A percentile compares a stretch with the other conserved stretches of the same genome.
Conservation (phyloP, 129 eudicot genomes). For the Flaveria trinervia region DNA sequence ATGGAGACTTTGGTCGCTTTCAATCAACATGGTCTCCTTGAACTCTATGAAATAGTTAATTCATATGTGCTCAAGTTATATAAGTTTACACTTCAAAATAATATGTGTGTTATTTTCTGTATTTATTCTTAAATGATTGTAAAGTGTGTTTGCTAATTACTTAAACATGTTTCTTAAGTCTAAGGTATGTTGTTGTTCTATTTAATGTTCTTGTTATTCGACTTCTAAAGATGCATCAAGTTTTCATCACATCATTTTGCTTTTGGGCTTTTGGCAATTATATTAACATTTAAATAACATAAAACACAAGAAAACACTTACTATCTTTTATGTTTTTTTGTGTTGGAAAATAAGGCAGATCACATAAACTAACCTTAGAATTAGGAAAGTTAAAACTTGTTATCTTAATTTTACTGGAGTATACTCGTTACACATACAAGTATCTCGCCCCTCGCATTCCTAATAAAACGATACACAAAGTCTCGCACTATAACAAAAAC, state of each 20-base stretch:
- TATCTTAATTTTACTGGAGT: no score
- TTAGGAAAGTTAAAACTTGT: no score
- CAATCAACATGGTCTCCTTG: conserved; percentile 66
- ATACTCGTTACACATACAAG: no score
- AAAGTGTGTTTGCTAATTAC: neutral
- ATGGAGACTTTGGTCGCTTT: conserved; percentile 60
- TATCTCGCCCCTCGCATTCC: no score
- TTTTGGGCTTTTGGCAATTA: neutral
- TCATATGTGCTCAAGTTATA: conserved; percentile 1
- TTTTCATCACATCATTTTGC: no score
- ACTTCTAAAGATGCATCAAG: neutral
- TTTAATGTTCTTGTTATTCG: neutral
- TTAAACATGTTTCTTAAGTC: neutral
- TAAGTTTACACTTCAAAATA: neutral
- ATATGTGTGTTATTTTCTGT: neutral
- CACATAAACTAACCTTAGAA: no score
- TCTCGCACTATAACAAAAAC: no score
- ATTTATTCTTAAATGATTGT: neutral
- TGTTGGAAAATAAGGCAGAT: no score
- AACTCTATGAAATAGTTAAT: neutral
- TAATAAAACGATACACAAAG: no score
- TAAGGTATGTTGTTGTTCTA: neutral
- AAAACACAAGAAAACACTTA: neutral
- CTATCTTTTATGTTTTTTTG: neutral
- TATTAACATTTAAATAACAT: no score